phyloP scores from a whole-genome alignment of 192 early-diverging fungal genomes.

The Coemansia guatemalensis region DNA sequence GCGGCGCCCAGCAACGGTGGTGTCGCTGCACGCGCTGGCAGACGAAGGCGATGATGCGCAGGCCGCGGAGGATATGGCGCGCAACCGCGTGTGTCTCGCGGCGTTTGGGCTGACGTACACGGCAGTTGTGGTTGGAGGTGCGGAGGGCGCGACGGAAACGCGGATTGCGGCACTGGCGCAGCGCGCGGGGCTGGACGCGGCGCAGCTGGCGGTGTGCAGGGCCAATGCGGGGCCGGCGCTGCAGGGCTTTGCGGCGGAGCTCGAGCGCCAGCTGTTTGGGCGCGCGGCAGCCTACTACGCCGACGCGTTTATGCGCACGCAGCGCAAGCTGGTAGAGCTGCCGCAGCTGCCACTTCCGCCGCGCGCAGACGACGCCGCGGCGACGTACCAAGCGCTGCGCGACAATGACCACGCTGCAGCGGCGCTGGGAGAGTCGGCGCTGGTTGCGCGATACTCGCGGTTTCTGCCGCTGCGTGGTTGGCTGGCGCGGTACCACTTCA shows the following conservation, averaged over 20 bases:
- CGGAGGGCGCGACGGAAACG: conserved; percentile 12
- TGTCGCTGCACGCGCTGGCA: conserved; percentile 38
- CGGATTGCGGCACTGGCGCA: conserved; percentile 17
- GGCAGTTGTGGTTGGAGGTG: conserved; percentile 34
- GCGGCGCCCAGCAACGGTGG: conserved; percentile 28
- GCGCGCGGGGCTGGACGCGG: conserved; percentile 20
- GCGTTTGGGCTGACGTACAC: conserved; percentile 31
- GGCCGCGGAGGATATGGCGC: conserved; percentile 37
- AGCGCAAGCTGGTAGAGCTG: conserved; percentile 21
- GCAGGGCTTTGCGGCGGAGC: conserved; percentile 19
- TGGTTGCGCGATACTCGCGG: conserved; percentile 19
- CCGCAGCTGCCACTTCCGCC: conserved; percentile 29
- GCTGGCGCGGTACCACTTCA: conserved; percentile 48
- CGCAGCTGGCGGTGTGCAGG: conserved; percentile 37
- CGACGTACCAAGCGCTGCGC: conserved; percentile 6
- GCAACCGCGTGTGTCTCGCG: conserved; percentile 45
- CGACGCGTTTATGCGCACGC: conserved; percentile 34
- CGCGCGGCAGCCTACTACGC: conserved; percentile 30
- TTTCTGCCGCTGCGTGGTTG: conserved; percentile 40
- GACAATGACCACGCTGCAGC: neutral
- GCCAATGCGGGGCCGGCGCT: conserved; percentile 33
- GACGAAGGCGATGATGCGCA: conserved; percentile 10
- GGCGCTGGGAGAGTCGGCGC: conserved; percentile 1
- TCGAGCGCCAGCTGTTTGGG: conserved; percentile 24
- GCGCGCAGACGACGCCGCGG: conserved; percentile 1